These are phyloP conservation scores for Phyllosticta citribraziliensis DNA, from an alignment of 2,329 filamentous ascomycete species.

Conservation along the genomic window DNA sequence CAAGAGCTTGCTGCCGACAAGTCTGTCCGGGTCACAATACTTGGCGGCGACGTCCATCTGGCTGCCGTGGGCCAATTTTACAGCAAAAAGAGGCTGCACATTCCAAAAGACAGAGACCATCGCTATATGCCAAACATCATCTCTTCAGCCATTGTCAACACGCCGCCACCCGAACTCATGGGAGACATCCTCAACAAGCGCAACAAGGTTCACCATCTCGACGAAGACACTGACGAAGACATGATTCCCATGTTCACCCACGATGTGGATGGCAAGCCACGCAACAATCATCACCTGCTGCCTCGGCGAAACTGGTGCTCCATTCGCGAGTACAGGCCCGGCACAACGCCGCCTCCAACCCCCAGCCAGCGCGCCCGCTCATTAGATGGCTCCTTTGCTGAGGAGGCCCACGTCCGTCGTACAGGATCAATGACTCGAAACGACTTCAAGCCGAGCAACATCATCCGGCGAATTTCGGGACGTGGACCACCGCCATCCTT, in stretches of 20 bases:
- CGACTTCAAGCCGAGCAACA: slow-evolving; percentile 29
- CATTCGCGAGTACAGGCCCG: slow-evolving; percentile 74
- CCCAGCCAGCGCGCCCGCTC: slow-evolving; percentile 32
- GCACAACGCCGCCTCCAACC: slow-evolving; percentile 60
- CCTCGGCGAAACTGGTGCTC: slow-evolving; percentile 94
- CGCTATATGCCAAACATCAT: slow-evolving; percentile 96
- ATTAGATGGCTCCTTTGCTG: slow-evolving; percentile 12
- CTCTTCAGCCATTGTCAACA: slow-evolving; percentile 89
- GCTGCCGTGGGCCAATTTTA: slow-evolving; percentile 92
- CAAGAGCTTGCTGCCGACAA: slow-evolving; percentile 91
- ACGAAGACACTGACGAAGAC: slow-evolving; percentile 73
- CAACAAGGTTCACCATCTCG: slow-evolving; percentile 63
- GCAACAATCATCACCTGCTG: slow-evolving; percentile 84
- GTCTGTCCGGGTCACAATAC: slow-evolving; percentile 80
- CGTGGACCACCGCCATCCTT: slow-evolving; percentile 26
- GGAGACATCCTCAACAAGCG: slow-evolving; percentile 89
- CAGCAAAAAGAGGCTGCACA: slow-evolving; percentile 71
- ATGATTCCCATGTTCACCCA: slow-evolving; percentile 91
- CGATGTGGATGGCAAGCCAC: slow-evolving; percentile 77
- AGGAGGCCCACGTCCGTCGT: slow-evolving; percentile 14
- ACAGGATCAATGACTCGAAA: slow-evolving; percentile 17
- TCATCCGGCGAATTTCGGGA: slow-evolving; percentile 33
- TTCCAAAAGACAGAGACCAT: slow-evolving; percentile 84
- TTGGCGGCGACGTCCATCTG: slow-evolving; percentile 90
- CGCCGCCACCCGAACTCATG: slow-evolving; percentile 76